A percentile compares a stretch with the other conserved stretches of the same genome.
Evolutionary conservation across 306 rosid species (phyloP).

Genomic region (Lathyrus aphaca): DNA sequence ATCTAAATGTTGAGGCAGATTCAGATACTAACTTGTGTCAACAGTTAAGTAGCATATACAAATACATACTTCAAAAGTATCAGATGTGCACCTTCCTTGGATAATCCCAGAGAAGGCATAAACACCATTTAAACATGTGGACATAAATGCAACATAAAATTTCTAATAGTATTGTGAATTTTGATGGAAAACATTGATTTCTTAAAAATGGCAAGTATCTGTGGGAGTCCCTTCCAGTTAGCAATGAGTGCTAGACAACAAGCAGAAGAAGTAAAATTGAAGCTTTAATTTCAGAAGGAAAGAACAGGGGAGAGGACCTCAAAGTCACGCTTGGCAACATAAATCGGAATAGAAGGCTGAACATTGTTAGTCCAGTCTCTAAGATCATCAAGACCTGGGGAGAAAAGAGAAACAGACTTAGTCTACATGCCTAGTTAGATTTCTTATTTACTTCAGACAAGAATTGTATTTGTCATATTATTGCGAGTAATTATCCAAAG

Average conservation of each 20-base stretch:
- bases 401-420: slow-evolving; percentile 30
- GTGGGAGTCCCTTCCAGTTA: slow-evolving; percentile 14
- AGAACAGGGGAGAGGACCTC: slow-evolving; percentile 60
- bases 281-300: slow-evolving; percentile 36
- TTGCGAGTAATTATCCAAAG: slow-evolving; percentile 41
- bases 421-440: slow-evolving; percentile 27
- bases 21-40: slow-evolving; percentile 17
- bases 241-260: slow-evolving; percentile 2
- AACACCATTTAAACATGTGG: slow-evolving; percentile 15
- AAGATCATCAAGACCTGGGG: slow-evolving; percentile 87
- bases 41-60: slow-evolving; percentile 7
- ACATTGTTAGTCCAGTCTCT: slow-evolving; percentile 99
- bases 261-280: slow-evolving; percentile 8
- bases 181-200: slow-evolving; percentile 24
- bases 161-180: slow-evolving; percentile 3
- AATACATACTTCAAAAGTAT: slow-evolving; percentile 8
- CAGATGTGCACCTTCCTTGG: slow-evolving; percentile 10
- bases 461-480: slow-evolving; percentile 28
- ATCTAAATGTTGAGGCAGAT: slow-evolving; percentile 16
- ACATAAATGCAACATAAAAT: slow-evolving; percentile 14
- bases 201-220: slow-evolving; percentile 11
- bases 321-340: slow-evolving; percentile 83
- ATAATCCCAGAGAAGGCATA: slow-evolving; percentile 12
- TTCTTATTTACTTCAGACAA: slow-evolving; percentile 27
- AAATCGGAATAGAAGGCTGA: slow-evolving; percentile 82